Evolutionary conservation across 768 basidiomycete genomes (phyloP).

Genomic region (Lentinula edodes): DNA sequence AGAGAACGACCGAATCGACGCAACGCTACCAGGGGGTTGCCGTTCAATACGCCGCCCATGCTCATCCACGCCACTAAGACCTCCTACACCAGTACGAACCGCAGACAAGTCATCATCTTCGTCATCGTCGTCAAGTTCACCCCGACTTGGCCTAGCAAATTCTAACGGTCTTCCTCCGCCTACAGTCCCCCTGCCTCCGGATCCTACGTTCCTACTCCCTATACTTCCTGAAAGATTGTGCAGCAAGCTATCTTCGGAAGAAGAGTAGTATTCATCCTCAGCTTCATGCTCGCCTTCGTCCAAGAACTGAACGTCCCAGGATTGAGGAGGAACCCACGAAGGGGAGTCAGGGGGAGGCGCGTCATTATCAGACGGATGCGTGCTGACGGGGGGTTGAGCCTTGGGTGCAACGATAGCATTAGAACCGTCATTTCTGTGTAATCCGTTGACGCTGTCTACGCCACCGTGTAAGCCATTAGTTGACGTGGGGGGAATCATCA

Average conservation of each 20-base stretch:
- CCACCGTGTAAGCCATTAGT: neutral
- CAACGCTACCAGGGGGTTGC: neutral
- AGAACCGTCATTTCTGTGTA: slow-evolving; percentile 8
- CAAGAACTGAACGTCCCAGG: slow-evolving; percentile 52
- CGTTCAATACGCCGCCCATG: neutral
- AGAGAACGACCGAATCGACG: neutral
- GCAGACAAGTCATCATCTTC: neutral
- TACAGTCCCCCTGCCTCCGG: slow-evolving; percentile 7
- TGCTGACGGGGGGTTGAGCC: neutral
- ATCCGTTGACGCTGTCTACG: neutral
- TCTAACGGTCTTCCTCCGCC: slow-evolving; percentile 13
- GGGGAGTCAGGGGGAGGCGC: slow-evolving; percentile 17
- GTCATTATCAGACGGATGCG: neutral
- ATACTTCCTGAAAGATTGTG: neutral
- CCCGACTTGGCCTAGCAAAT: slow-evolving; percentile 4
- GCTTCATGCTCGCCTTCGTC: slow-evolving; percentile 36
- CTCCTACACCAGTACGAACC: neutral
- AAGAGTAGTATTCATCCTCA: slow-evolving; percentile 32
- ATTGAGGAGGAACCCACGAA: slow-evolving; percentile 68
- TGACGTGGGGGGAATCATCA: neutral
- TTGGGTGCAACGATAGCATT: neutral
- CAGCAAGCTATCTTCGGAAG: slow-evolving; percentile 33
- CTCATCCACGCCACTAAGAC: neutral
- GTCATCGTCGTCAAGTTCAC: neutral
- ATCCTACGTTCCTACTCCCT: neutral